A percentile compares a stretch with the other conserved stretches of the same genome.
These are phyloP conservation scores for Pleurostoma richardsiae DNA, from an alignment of 2,329 filamentous ascomycete species.

Conservation along the genomic window DNA sequence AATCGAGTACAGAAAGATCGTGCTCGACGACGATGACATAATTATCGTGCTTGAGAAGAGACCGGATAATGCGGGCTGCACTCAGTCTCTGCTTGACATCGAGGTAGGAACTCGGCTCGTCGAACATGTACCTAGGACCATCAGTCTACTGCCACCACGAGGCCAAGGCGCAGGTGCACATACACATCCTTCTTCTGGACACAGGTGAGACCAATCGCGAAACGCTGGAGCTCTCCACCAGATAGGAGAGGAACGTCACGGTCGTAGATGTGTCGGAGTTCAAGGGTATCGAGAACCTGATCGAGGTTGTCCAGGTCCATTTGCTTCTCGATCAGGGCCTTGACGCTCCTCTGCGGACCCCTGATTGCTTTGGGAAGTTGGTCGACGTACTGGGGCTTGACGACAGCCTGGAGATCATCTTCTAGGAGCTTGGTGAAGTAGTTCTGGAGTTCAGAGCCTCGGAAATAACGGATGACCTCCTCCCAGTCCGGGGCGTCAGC, in stretches of 20 bases:
- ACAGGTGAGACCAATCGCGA: slow-evolving; percentile 92
- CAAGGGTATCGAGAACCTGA: slow-evolving; percentile 75
- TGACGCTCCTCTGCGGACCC: slow-evolving; percentile 73
- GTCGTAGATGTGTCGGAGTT: slow-evolving; percentile 84
- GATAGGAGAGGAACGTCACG: slow-evolving; percentile 88
- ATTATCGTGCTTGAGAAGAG: slow-evolving; percentile 79
- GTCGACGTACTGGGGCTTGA: slow-evolving; percentile 99
- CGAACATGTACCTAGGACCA: slow-evolving; percentile 77
- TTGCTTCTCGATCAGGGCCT: slow-evolving; percentile 70
- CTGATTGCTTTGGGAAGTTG: slow-evolving; percentile 93
- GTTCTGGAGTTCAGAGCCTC: slow-evolving; percentile 96
- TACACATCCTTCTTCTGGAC: slow-evolving; percentile 20
- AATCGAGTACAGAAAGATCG: slow-evolving; percentile 97
- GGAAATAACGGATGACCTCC: slow-evolving; percentile 97
- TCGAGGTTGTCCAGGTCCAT: slow-evolving; percentile 74
- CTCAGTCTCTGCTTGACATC: slow-evolving; percentile 98
- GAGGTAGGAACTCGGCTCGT: slow-evolving; percentile 96
- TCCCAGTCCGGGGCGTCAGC: slow-evolving; percentile 99
- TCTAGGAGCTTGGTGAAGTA: slow-evolving; percentile 99
- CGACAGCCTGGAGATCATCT: slow-evolving; percentile 93
- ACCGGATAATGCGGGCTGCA: slow-evolving; percentile 87
- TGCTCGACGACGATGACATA: slow-evolving; percentile 99
- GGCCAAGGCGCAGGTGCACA: too few species aligned
- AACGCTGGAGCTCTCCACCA: slow-evolving; percentile 96
- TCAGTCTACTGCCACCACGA: too few species aligned